These are phyloP conservation scores for Exophiala sp. DNA, from an alignment of 2,329 filamentous ascomycete species.

Conservation along the genomic window DNA sequence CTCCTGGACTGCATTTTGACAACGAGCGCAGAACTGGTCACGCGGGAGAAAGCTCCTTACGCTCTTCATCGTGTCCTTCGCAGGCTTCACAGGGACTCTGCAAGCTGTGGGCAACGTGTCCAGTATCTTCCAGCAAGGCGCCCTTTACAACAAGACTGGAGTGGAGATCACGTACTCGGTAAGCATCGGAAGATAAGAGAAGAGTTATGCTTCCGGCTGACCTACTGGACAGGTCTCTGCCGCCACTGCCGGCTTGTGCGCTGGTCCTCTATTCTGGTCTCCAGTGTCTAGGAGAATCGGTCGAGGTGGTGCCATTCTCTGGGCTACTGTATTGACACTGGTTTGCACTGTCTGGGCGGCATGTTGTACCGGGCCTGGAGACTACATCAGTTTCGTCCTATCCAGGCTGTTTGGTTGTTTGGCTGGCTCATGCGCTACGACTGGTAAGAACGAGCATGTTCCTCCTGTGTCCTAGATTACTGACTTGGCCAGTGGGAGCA, in stretches of 20 bases:
- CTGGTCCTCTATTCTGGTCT: conserved; percentile 25
- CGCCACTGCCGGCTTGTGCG: conserved; percentile 23
- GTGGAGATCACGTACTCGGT: conserved; percentile 25
- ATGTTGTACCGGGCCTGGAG: conserved; percentile 23
- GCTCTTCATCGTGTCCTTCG: neutral
- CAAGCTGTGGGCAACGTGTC: conserved; percentile 2
- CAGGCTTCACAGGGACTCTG: neutral
- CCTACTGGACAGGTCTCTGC: conserved; percentile 14
- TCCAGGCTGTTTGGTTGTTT: conserved; percentile 24
- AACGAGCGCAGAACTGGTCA: conserved; percentile 1
- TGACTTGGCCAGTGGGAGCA: neutral
- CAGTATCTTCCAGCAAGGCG: conserved; percentile 16
- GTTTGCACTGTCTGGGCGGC: conserved; percentile 29
- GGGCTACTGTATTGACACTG: conserved; percentile 24
- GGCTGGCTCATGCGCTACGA: conserved; percentile 1
- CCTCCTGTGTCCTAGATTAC: neutral
- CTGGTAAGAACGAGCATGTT: neutral
- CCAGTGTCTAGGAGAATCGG: conserved; percentile 24
- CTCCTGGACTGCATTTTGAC: neutral
- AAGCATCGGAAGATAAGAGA: neutral
- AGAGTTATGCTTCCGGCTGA: neutral
- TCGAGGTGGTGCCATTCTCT: conserved; percentile 26
- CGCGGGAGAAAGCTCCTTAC: neutral
- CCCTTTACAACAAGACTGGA: conserved; percentile 15
- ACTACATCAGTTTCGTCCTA: conserved; percentile 25